Evolutionary conservation across 2,329 filamentous ascomycete genomes (phyloP).

Genomic region (Stachybotrys elegans): DNA sequence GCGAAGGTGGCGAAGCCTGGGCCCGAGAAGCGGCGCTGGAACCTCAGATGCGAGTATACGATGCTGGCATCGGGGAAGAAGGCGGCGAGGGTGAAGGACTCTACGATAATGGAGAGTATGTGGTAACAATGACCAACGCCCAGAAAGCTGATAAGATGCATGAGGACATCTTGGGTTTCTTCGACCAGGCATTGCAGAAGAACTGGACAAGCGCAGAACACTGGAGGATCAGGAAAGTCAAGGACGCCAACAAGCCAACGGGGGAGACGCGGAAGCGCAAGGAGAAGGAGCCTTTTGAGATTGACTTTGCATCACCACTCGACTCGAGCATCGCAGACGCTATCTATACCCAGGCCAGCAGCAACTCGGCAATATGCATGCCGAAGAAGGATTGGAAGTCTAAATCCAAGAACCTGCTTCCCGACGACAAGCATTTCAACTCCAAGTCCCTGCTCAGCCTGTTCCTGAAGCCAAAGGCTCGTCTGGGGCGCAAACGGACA

Average conservation of each 20-base stretch:
- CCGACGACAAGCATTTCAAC: constrained; percentile 98
- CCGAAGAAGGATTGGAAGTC: constrained; percentile 95
- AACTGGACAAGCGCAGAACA: constrained; percentile 99
- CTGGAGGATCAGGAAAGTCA: constrained; percentile 94
- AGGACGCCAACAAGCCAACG: constrained; percentile 63
- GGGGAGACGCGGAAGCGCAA: constrained; percentile 65
- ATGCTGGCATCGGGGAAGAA: constrained; percentile 57
- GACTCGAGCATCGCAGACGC: constrained; percentile 65
- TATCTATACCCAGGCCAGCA: constrained; percentile 76
- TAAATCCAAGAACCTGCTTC: constrained; percentile 85
- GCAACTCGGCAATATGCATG: constrained; percentile 75
- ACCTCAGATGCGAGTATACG: constrained; percentile 78
- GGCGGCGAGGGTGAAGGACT: constrained; percentile 29
- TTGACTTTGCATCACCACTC: constrained; percentile 79
- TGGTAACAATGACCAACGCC: constrained; percentile 70
- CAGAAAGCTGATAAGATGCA: constrained; percentile 65
- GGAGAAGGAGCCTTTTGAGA: constrained; percentile 94
- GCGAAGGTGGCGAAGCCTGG: constrained; percentile 94
- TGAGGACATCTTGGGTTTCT: constrained; percentile 96
- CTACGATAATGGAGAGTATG: constrained; percentile 63
- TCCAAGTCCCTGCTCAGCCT: constrained; percentile 83
- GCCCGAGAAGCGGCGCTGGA: constrained; percentile 83
- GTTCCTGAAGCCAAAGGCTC: constrained; percentile 92
- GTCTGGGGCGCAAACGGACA: constrained; percentile 63
- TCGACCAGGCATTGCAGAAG: constrained; percentile 92